Base-by-base conservation (phyloP, 2,329 filamentous ascomycete genomes). In the Pseudofabraea citricarpa region DNA sequence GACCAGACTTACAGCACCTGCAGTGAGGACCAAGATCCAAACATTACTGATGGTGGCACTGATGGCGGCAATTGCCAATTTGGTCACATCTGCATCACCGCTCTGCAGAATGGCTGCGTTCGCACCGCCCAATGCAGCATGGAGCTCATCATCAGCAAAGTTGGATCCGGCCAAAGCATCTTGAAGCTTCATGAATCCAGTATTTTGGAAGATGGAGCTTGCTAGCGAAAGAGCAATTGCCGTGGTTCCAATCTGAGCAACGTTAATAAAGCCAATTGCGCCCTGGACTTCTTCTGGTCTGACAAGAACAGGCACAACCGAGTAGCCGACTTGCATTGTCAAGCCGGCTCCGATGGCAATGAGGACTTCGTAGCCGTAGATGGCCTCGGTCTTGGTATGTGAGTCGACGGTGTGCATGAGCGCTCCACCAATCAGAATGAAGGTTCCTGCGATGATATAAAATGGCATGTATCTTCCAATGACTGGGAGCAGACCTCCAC, bases 341-440 rank as follows among this genome's bases (percentile, higher is more conserved):
- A 55, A 42, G 20, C 69, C 69, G 2, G 58, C 55, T 0, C 70
- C 69, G 7, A 64, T 47, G 1, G 63, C 69, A 1, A 70, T 43
- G 0, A 74, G 46, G 10, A 69, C 52, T 3, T 52, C 53, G 45
- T 56, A 64, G 13, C 61, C 62, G 45, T 63, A 64, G 9, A 63
- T 52, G 3, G 41, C 35, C 12, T 43, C 39, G 0, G 46, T 50
- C 2, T 41, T 40, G 2, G 60, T 62, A 5, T 23, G 51, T 13
- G 45, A 43, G 12, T 57, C 40, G 24, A 64, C 53, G 13, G 54
- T 56, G 41, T 47, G 45, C 52, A 57, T 53, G 3, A 50, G 44
- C 12, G 44, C 32, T 6, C 54, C 55, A 6, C 63, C 66, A 19
- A 61, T 49, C 4, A 61, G 42, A 6, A 58, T 49, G 16, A 68